Evolutionary conservation across 2,329 filamentous ascomycete genomes (phyloP).

Genomic region (Fusarium keratoplasticum): DNA sequence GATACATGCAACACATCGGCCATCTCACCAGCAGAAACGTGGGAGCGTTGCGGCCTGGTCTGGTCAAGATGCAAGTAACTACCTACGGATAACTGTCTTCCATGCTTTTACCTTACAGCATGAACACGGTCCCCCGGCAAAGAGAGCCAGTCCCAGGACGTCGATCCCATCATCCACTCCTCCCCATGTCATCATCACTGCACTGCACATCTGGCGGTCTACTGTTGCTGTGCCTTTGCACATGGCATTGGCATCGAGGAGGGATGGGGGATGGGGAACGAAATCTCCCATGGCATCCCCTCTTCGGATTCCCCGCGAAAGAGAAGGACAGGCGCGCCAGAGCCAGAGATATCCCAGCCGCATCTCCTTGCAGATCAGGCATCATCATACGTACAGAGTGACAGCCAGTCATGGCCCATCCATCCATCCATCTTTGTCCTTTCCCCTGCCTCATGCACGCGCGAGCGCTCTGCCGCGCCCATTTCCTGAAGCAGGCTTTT

Average conservation of each 20-base stretch:
- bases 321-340: neutral
- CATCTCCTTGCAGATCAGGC: conserved; percentile 3
- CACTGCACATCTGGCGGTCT: conserved; percentile 9
- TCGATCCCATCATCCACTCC: conserved; percentile 18
- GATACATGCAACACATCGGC: neutral
- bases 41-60: conserved; percentile 26
- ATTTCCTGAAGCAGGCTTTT: neutral
- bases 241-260: neutral
- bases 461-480: neutral
- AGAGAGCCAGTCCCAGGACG: conserved; percentile 4
- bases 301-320: conserved; percentile 10
- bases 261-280: neutral
- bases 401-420: neutral
- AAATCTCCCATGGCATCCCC: conserved; percentile 8
- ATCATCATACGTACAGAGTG: neutral
- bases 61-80: neutral
- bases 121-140: neutral
- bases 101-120: neutral
- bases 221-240: neutral
- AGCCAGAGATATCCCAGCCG: neutral
- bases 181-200: conserved; percentile 27
- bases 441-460: neutral
- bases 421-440: neutral
- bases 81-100: neutral
- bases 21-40: conserved; percentile 20